Base-by-base conservation (phyloP, 2,329 filamentous ascomycete genomes). In the Neonectria ditissima region DNA sequence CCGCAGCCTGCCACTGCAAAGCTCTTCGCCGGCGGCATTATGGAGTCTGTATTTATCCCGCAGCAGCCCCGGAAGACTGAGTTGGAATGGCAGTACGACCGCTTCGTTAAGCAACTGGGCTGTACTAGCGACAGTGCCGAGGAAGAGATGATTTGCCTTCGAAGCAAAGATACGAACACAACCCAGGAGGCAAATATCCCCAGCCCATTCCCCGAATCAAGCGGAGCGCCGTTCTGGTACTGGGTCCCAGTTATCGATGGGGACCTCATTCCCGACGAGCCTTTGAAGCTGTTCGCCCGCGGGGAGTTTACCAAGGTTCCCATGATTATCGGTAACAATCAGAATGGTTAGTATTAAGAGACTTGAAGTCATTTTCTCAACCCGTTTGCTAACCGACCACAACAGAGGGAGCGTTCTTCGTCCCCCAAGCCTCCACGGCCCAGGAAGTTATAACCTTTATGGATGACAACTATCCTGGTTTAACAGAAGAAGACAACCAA, bases 191-290 rank as follows among this genome's bases (percentile, higher is more conserved):
- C 74, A 52, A 83, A 83, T 67, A 58, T 73, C 3, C 75, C 76
- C 3, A 76, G 75, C 3, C 68, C 77, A 2, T 82, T 80, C 48
- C 80, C 80, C 0, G 78, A 78, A 2, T 70, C 75, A 13, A 53
- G 65, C 1, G 66, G 57, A 5, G 56, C 65, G 1, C 74, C 81
- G 0, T 71, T 78, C 0, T 84, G 82, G 68, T 83, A 82, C 75
- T 84, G 79, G 79, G 80, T 80, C 3, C 82, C 82, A 0, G 81
- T 78, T 59, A 66, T 83, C n/a, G 82, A 84, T 55, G 82, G 80
- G 16, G 75, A 76, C 7, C 66, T 83, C 6, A 65, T 83, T 5
- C 69, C 59, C 2, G 80, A 80, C 56, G 70, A 78, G 13, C 79
- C 80, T 1, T 80, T 80, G 50, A 58, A 52, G 5, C 69, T 82